Conservation (phyloP, 163 green algal species). For the Scenedesmus sp. region DNA sequence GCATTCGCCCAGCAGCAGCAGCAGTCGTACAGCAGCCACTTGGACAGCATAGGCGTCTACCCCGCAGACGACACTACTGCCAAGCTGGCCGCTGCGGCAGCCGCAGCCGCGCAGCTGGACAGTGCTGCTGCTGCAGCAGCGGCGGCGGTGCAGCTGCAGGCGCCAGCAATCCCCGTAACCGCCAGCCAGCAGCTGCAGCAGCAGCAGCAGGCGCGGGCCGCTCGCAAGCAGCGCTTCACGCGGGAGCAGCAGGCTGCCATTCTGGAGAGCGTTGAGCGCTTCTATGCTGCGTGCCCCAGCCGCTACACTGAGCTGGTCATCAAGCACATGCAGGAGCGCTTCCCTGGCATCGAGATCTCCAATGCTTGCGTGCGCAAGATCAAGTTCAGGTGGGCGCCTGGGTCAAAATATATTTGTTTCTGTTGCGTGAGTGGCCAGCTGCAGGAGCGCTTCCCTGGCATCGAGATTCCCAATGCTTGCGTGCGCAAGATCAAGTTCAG, state of each 20-base stretch:
- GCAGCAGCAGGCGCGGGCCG: neutral
- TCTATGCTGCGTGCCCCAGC: slow-evolving; percentile 38
- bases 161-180: neutral
- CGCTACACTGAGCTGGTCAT: slow-evolving; percentile 54
- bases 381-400: slow-evolving; percentile 49
- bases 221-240: slow-evolving; percentile 48
- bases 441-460: slow-evolving; percentile 30
- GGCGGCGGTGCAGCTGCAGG: neutral
- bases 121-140: neutral
- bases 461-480: slow-evolving; percentile 48
- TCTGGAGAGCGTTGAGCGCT: slow-evolving; percentile 46
- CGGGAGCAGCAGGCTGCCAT: slow-evolving; percentile 45
- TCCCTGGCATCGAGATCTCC: slow-evolving; percentile 45
- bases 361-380: slow-evolving; percentile 53
- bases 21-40: neutral
- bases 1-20: neutral
- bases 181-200: neutral
- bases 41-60: neutral
- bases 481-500: slow-evolving; percentile 57
- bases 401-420: neutral
- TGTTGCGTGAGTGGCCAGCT: neutral
- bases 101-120: neutral
- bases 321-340: slow-evolving; percentile 39
- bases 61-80: neutral
- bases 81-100: neutral